phyloP scores from a whole-genome alignment of 306 rosid species.

The Sindora glabra region DNA sequence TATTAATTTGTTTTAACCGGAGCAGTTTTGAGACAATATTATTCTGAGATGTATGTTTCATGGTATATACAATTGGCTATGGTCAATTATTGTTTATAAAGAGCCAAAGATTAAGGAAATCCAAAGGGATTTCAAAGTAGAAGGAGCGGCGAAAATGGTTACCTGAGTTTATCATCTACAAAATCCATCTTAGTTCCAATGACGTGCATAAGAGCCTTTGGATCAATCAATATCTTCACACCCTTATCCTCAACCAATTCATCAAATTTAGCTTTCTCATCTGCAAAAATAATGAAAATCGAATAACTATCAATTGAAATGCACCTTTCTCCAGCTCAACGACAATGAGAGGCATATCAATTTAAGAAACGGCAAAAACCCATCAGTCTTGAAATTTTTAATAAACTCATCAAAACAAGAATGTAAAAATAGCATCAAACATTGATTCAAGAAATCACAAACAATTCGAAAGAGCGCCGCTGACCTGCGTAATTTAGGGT shows the following conservation, averaged over 20 bases:
- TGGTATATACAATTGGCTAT: background rate
- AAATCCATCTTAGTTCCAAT: slow-evolving; percentile 97
- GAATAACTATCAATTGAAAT: background rate
- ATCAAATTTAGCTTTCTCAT: slow-evolving; percentile 88
- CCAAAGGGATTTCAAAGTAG: background rate
- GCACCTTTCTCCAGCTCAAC: background rate
- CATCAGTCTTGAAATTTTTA: background rate
- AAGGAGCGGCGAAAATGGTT: background rate
- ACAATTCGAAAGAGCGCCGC: background rate
- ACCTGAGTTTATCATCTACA: slow-evolving; percentile 92
- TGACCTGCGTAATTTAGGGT: slow-evolving; percentile 86
- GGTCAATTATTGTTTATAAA: background rate
- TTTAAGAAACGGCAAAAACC: background rate
- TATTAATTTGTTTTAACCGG: background rate
- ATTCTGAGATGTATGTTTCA: too few relatives aligned
- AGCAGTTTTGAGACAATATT: background rate
- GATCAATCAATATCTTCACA: slow-evolving; percentile 84
- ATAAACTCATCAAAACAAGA: background rate
- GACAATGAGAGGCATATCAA: background rate
- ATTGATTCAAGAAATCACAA: background rate
- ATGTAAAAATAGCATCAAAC: too few relatives aligned
- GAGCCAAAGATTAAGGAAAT: background rate
- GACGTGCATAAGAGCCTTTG: slow-evolving; percentile 96
- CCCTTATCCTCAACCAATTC: slow-evolving; percentile 90
- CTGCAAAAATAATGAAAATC: slow-evolving; percentile 27